Conservation (phyloP, 257 asterid species). For the Solanum piurae region DNA sequence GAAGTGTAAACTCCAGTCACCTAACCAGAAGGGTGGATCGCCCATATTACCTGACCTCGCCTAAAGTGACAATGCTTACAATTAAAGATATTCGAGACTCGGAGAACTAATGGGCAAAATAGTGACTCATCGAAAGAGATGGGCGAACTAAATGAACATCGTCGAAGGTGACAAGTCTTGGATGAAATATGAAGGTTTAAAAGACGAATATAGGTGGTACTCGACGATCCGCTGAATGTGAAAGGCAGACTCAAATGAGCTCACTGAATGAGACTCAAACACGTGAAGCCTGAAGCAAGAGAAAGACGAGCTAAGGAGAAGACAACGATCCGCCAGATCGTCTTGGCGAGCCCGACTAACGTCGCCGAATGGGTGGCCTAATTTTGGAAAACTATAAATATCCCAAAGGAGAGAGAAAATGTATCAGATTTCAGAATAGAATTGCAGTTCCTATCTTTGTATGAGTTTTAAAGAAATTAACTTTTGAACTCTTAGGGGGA, state of each 20-base stretch:
- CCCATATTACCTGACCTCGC: not conserved
- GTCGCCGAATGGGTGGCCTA: not conserved
- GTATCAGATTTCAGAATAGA: not conserved
- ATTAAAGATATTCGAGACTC: not conserved
- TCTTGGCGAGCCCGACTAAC: not conserved
- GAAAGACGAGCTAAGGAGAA: not conserved
- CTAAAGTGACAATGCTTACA: not conserved
- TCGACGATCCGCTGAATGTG: not conserved
- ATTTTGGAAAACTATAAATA: not conserved
- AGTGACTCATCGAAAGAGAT: not conserved
- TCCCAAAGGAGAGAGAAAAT: not conserved
- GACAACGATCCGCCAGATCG: not conserved
- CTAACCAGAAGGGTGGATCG: not conserved
- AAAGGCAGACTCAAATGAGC: too few species aligned
- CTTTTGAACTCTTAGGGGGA: not conserved
- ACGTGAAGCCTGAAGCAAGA: not conserved
- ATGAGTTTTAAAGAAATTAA: too few species aligned
- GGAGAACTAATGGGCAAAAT: not conserved
- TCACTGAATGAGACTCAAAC: not conserved
- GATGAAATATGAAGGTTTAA: not conserved
- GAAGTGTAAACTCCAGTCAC: not conserved
- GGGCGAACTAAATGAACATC: not conserved
- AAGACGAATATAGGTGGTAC: not conserved
- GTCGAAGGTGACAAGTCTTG: not conserved
- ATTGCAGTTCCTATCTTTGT: too few species aligned